Conservation (phyloP, 495 filamentous ascomycete genomes). For the Astrocystis sublimbata region DNA sequence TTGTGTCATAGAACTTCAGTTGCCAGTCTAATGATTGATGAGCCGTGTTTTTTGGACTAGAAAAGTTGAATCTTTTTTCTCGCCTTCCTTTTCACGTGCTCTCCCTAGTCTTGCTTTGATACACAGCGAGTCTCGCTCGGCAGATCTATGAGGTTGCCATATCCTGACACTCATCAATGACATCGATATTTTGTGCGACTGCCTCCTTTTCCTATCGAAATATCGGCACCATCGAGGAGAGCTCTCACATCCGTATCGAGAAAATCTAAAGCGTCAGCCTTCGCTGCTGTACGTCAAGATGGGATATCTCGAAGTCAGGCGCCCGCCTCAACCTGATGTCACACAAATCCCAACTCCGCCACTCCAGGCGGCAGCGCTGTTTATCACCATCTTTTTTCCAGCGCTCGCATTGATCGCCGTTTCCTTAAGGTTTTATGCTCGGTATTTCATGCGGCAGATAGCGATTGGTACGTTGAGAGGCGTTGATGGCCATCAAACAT, state of each 20-base stretch:
- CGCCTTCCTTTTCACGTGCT: too few species aligned
- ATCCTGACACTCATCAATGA: too few species aligned
- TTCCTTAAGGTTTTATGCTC: neutral
- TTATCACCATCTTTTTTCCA: slow-evolving; percentile 9
- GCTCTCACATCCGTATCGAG: neutral
- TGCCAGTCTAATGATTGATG: neutral
- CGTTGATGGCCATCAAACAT: neutral
- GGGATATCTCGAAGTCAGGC: neutral
- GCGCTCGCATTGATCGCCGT: neutral
- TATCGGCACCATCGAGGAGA: neutral
- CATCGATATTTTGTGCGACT: too few species aligned
- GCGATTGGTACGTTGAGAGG: neutral
- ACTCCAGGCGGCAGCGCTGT: slow-evolving; percentile 8
- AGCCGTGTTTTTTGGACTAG: too few species aligned
- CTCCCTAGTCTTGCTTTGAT: neutral
- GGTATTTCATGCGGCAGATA: neutral
- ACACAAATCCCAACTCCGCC: slow-evolving; percentile 10
- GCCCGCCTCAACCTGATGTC: neutral
- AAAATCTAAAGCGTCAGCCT: neutral
- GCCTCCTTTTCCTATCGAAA: neutral
- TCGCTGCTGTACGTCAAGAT: neutral
- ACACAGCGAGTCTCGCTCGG: neutral
- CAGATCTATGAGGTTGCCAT: neutral
- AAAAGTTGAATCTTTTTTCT: too few species aligned
- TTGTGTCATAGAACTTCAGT: neutral